phyloP scores from a whole-genome alignment of 2,329 filamentous ascomycete genomes.

The Phyllosticta paracitricarpa region DNA sequence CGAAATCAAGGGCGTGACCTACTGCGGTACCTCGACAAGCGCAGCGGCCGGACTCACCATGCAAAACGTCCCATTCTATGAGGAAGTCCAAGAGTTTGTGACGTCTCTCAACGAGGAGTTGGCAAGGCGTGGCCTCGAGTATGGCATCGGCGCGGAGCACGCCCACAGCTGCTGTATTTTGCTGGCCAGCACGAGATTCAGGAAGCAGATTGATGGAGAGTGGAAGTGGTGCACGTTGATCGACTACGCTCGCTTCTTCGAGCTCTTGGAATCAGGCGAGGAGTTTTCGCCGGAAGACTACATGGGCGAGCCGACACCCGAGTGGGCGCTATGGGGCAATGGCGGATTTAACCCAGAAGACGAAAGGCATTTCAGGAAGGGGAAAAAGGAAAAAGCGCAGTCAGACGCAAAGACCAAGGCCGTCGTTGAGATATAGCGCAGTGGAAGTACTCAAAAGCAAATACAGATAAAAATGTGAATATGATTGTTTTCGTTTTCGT shows the following conservation, averaged over 20 bases:
- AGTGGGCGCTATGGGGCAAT: slow-evolving; percentile 92
- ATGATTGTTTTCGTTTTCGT: neutral
- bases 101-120: slow-evolving; percentile 62
- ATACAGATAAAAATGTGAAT: neutral
- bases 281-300: slow-evolving; percentile 86
- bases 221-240: slow-evolving; percentile 95
- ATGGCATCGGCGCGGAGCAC: slow-evolving; percentile 91
- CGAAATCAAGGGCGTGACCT: slow-evolving; percentile 94
- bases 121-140: slow-evolving; percentile 58
- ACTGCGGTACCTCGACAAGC: slow-evolving; percentile 82
- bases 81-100: slow-evolving; percentile 78
- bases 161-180: slow-evolving; percentile 90
- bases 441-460: neutral
- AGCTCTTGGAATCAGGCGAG: slow-evolving; percentile 63
- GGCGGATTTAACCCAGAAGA: slow-evolving; percentile 91
- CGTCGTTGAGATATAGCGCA: slow-evolving; percentile 3
- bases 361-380: slow-evolving; percentile 77
- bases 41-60: slow-evolving; percentile 84
- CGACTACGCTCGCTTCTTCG: slow-evolving; percentile 82
- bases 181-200: slow-evolving; percentile 73
- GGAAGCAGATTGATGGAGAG: slow-evolving; percentile 49
- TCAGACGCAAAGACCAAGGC: neutral
- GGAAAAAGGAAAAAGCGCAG: slow-evolving; percentile 38
- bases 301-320: slow-evolving; percentile 71
- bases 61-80: slow-evolving; percentile 94